phyloP scores from a whole-genome alignment of 768 basidiomycete genomes.

The Cystoderma amianthinum region DNA sequence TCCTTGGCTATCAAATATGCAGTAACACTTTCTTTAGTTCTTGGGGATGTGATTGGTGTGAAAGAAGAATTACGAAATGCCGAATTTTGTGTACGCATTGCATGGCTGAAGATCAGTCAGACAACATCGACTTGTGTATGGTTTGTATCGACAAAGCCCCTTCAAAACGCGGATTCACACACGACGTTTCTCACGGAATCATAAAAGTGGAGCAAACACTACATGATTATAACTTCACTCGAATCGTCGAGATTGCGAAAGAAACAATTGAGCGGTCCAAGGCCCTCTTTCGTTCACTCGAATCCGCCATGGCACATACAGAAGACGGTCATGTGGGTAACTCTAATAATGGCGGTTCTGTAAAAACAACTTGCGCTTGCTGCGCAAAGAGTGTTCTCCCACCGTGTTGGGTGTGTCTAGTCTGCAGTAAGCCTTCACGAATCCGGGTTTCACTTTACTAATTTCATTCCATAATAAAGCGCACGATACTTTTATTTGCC shows the following conservation, averaged over 20 bases:
- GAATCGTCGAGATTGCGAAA: background rate
- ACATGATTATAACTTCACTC: background rate
- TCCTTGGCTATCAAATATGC: background rate
- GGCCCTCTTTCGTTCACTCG: background rate
- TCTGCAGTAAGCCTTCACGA: slow-evolving; percentile 10
- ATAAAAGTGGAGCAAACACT: slow-evolving; percentile 10
- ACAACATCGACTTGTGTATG: slow-evolving; percentile 24
- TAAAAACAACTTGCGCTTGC: background rate
- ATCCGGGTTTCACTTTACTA: no score
- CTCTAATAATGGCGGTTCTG: background rate
- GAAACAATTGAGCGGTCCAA: background rate
- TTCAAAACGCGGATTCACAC: slow-evolving; percentile 19
- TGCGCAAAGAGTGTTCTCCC: slow-evolving; percentile 10
- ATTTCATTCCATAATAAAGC: slow-evolving; percentile 9
- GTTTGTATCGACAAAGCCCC: slow-evolving; percentile 21
- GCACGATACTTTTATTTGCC: slow-evolving; percentile 23
- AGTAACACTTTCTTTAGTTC: background rate
- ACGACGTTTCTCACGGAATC: slow-evolving; percentile 22
- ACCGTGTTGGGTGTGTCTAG: slow-evolving; percentile 14
- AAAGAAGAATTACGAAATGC: slow-evolving; percentile 21
- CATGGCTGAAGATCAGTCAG: slow-evolving; percentile 22
- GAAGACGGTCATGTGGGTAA: background rate
- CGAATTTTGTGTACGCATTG: slow-evolving; percentile 24
- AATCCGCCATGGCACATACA: background rate
- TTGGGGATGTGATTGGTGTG: slow-evolving; percentile 25